Evolutionary conservation across 768 basidiomycete genomes (phyloP).

Genomic region (Termitomyces sp.): DNA sequence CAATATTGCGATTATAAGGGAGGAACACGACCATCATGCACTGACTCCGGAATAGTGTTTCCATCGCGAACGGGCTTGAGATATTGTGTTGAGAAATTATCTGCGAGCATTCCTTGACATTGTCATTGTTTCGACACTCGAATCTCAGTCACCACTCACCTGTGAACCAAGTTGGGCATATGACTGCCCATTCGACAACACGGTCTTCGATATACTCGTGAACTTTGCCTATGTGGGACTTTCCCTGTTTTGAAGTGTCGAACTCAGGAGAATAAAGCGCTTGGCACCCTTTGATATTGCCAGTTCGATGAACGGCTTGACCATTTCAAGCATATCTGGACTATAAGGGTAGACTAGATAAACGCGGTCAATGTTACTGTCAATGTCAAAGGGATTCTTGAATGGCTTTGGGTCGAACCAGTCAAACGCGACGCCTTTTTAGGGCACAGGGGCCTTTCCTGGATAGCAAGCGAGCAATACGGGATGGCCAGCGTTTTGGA

Average conservation of each 20-base stretch:
- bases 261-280: constrained; percentile 30
- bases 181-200: constrained; percentile 29
- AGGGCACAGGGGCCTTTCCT: constrained; percentile 23
- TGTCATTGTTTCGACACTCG: neutral
- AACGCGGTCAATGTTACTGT: constrained; percentile 19
- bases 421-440: constrained; percentile 29
- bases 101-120: neutral
- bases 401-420: constrained; percentile 33
- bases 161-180: constrained; percentile 37
- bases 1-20: constrained; percentile 31
- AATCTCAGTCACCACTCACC: constrained; percentile 18
- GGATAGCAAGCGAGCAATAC: constrained; percentile 29
- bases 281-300: constrained; percentile 30
- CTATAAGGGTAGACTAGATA: constrained; percentile 28
- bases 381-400: constrained; percentile 27
- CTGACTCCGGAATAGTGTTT: neutral
- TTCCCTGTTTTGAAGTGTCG: constrained; percentile 22
- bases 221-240: constrained; percentile 24
- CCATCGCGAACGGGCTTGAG: neutral
- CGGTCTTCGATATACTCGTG: constrained; percentile 32
- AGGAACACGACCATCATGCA: constrained; percentile 26
- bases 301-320: constrained; percentile 33
- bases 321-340: constrained; percentile 15
- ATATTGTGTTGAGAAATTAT: constrained; percentile 18
- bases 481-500: constrained; percentile 22